Conservation (phyloP, 805 yeast species). For the Candida ortonii region DNA sequence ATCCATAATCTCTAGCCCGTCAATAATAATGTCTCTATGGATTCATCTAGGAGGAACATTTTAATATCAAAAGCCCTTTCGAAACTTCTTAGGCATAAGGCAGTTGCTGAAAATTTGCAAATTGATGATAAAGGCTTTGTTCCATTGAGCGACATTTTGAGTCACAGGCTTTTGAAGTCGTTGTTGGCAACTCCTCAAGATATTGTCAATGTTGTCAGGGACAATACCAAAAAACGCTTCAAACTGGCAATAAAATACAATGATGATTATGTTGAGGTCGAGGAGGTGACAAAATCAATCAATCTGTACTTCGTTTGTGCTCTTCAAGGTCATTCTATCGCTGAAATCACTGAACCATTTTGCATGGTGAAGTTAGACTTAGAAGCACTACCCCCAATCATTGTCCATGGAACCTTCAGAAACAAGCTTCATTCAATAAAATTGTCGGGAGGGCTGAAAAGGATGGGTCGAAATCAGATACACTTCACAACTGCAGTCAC, state of each 20-base stretch:
- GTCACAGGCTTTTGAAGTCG: slow-evolving; percentile 56
- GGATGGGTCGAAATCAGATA: slow-evolving; percentile 78
- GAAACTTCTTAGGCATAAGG: slow-evolving; percentile 83
- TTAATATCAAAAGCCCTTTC: slow-evolving; percentile 73
- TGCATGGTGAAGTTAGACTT: slow-evolving; percentile 17
- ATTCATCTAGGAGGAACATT: slow-evolving; percentile 5
- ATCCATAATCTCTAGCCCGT: neutral
- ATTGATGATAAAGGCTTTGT: slow-evolving; percentile 73
- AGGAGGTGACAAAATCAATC: no score
- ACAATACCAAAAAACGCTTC: slow-evolving; percentile 72
- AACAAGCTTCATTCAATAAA: slow-evolving; percentile 47
- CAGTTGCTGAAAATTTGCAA: slow-evolving; percentile 58
- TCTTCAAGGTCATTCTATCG: slow-evolving; percentile 86
- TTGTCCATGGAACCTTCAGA: slow-evolving; percentile 79
- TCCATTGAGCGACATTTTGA: slow-evolving; percentile 48
- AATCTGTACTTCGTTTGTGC: slow-evolving; percentile 63
- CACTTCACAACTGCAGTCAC: slow-evolving; percentile 72
- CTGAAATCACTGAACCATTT: slow-evolving; percentile 38
- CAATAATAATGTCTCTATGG: slow-evolving; percentile 3
- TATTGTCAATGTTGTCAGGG: slow-evolving; percentile 55
- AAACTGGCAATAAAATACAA: slow-evolving; percentile 35
- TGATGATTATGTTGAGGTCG: slow-evolving; percentile 20
- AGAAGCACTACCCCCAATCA: slow-evolving; percentile 44
- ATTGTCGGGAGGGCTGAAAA: slow-evolving; percentile 54
- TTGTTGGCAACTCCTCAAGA: slow-evolving; percentile 55